These are phyloP conservation scores for Phytophthora quininea DNA, from an alignment of 352 stramenopile genomes.

Conservation along the genomic window DNA sequence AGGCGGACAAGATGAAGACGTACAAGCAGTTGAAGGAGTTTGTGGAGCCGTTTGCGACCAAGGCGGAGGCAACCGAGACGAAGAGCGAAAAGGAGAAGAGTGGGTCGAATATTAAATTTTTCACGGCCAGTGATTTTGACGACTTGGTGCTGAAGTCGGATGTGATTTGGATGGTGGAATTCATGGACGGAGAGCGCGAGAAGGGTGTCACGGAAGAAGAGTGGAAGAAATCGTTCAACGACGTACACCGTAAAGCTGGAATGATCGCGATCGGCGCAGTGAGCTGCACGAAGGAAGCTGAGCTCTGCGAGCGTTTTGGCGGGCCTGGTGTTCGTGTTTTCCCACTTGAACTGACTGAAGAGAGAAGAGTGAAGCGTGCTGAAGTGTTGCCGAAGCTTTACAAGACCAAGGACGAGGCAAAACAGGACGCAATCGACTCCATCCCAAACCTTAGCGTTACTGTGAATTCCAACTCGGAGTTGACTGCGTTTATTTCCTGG, in stretches of 20 bases:
- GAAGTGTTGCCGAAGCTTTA: conserved; percentile 49
- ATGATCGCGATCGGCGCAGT: conserved; percentile 64
- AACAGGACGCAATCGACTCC: conserved; percentile 46
- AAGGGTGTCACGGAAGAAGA: conserved; percentile 33
- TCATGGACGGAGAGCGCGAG: conserved; percentile 51
- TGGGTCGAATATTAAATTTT: conserved; percentile 39
- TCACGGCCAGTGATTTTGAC: conserved; percentile 57
- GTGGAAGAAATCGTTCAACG: conserved; percentile 55
- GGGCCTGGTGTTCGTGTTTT: conserved; percentile 62
- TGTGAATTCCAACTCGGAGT: conserved; percentile 52
- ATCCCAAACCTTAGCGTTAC: conserved; percentile 53
- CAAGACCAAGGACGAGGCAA: conserved; percentile 52
- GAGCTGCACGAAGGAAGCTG: conserved; percentile 51
- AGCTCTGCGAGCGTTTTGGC: conserved; percentile 58
- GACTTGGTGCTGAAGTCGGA: conserved; percentile 51
- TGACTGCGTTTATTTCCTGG: conserved; percentile 64
- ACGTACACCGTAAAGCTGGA: conserved; percentile 64
- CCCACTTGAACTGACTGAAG: conserved; percentile 37
- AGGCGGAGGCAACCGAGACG: conserved; percentile 13
- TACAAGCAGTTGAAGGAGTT: conserved; percentile 65
- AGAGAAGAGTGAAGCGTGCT: conserved; percentile 37
- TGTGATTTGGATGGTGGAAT: conserved; percentile 71
- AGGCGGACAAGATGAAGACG: conserved; percentile 56
- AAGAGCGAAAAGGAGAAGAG: conserved; percentile 17
- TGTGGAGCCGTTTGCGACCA: conserved; percentile 47